Base-by-base conservation (phyloP, 2,329 filamentous ascomycete genomes). In the Teratosphaeria viscida region DNA sequence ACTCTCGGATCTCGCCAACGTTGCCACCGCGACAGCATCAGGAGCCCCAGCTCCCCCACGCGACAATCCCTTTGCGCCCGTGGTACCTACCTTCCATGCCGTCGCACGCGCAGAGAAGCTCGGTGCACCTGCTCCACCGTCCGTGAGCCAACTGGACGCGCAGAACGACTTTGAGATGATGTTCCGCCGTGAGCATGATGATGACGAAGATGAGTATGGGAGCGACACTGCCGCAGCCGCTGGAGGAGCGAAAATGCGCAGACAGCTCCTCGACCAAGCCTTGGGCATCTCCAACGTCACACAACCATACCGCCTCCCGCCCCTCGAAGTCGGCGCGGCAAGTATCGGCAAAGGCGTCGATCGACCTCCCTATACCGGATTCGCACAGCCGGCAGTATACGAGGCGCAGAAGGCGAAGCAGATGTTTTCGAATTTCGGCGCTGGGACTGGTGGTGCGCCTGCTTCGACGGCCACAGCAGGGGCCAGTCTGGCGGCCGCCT, bases 1-100 rank as follows among this genome's bases (percentile, higher is more conserved):
- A 6, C 75, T 86, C 49, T 79, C 79, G 12, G 81, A 84, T 61
- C 75, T 84, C 23, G 80, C 82, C 0, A 79, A 72, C 12, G 72
- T 75, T 14, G 73, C 73, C 2, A 74, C 74, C 49, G 70, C 70
- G 14, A 63, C 66, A 37, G 63, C 62, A 19, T 67, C 74, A 64
- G 61, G 70, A 65, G 64, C 69, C 49, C 64, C 66, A 23, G 64
- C 63, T 16, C 61, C 65, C 27, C 68, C 63, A 26, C 59, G 68
- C 60, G 61, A 66, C 19, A 68, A 77, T 55, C 76, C 53, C 14
- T 79, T 79, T 65, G 73, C 76, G 16, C 78, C 78, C 0, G 75
- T 77, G 54, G 69, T 78, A 27, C 73, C 79, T 19, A 72, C 74
- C 56, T 75, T 75, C 39, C 75, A 77, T 58, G 74, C 78, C 27